Evolutionary conservation across 441 rosid species (phyloP), one percentile per base, ranked within the genome.

Genomic region (Hura crepitans): DNA sequence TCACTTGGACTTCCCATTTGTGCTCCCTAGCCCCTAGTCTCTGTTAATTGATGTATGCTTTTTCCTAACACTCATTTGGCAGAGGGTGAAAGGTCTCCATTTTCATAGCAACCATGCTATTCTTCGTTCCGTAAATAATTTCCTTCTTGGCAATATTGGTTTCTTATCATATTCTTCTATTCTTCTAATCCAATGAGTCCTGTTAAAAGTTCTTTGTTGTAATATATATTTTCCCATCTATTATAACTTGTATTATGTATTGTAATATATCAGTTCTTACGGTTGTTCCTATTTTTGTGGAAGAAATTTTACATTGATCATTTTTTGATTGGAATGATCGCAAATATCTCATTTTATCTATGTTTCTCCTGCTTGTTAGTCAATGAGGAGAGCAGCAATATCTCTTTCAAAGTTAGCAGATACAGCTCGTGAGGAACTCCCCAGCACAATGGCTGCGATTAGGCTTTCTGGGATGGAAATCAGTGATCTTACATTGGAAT

Each of bases 401-500:
- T 89, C 99, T 67, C 89, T 92, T 60, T 78, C 98, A 17, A 92
- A 89, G 83, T 80, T 95, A 67, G 98, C 98, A 5, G 97, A 91
- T 76, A 81, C 89, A 25, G 96, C 98, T 63, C 87, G 93, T 25
- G 89, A 87, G 79, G 98, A 95, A 76, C 89, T 92, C 53, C 98
- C 98, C 3, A 81, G 95, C 78, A 90, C 98, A 27, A 86, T 95
- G 90, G 95, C 93, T 61, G 96, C 96, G n/a, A 81, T 92, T 33
- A 86, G 98, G 86, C 93, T 95, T 64, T 95, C 97, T 2, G 93
- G 96, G 75, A 91, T 95, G 99, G 99, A 95, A 78, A 87, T 95
- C 72, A 95, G 98, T 58, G 99, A 91, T 82, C 97, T 95, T 49
- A 92, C 96, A 1, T 85, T 92, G 74, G 98, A 95, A 81, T 68